Percentiles rank a stretch among this genome's conserved stretches.
Evolutionary conservation across 495 filamentous ascomycete species (phyloP).

Genomic region (Melanomma pulvis-pyrius): DNA sequence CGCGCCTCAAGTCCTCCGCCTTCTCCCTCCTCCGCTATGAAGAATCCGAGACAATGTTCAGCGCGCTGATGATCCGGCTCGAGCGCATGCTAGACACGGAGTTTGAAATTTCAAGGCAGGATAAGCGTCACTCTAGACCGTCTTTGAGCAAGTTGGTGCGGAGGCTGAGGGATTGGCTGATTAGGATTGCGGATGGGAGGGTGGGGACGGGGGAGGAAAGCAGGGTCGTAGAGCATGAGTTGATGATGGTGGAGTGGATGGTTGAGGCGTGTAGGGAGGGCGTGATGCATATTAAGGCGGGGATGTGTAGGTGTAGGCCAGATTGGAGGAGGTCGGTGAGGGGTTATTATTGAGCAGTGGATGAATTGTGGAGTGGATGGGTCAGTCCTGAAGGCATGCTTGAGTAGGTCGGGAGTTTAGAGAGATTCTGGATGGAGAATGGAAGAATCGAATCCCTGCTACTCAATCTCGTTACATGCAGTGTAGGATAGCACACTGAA

Average conservation of each 20-base stretch:
- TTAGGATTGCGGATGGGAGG: background rate
- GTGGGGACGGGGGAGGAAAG: conserved; percentile 15
- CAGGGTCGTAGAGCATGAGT: conserved; percentile 20
- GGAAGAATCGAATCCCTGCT: too few species aligned
- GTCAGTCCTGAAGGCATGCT: background rate
- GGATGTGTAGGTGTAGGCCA: conserved; percentile 8
- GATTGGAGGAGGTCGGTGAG: background rate
- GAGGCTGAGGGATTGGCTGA: conserved; percentile 5
- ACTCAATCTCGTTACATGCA: background rate
- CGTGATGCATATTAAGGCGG: conserved; percentile 19
- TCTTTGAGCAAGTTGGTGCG: background rate
- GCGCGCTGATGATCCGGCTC: conserved; percentile 5
- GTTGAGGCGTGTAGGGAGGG: conserved; percentile 1
- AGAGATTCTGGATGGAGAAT: too few species aligned
- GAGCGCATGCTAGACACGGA: conserved; percentile 18
- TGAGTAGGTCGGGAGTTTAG: too few species aligned
- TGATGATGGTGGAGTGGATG: conserved; percentile 24
- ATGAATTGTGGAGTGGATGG: background rate
- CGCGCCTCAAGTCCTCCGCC: background rate
- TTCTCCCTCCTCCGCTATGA: conserved; percentile 1
- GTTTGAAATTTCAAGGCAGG: background rate
- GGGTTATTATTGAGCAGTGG: background rate
- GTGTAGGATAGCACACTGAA: background rate
- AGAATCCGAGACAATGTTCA: conserved; percentile 7
- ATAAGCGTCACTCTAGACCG: background rate